phyloP scores from a whole-genome alignment of 192 early-diverging fungal species.

The Coemansia sp. region DNA sequence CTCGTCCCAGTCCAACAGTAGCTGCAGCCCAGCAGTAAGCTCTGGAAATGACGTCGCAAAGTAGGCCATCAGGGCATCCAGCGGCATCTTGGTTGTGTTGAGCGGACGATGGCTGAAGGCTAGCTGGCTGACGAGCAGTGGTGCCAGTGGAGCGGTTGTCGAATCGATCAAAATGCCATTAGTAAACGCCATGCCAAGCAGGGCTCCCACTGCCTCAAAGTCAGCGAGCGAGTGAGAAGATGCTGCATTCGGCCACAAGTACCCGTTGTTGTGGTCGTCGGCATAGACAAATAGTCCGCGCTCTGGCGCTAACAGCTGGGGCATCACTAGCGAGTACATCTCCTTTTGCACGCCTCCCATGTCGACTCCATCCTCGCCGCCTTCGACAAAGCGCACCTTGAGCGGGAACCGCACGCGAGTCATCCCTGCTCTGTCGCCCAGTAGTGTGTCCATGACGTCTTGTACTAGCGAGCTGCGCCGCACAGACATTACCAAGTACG shows the following conservation, averaged over 20 bases:
- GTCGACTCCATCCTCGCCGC: constrained; percentile 92
- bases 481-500: constrained; percentile 80
- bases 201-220: constrained; percentile 84
- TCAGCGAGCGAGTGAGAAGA: constrained; percentile 56
- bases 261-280: constrained; percentile 29
- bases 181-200: constrained; percentile 90
- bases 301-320: constrained; percentile 69
- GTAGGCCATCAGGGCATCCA: constrained; percentile 53
- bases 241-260: constrained; percentile 76
- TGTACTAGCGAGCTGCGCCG: constrained; percentile 67
- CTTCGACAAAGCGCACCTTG: constrained; percentile 77
- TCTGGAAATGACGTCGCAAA: constrained; percentile 48
- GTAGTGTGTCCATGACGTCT: constrained; percentile 66
- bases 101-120: constrained; percentile 18
- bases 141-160: constrained; percentile 70
- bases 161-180: constrained; percentile 75
- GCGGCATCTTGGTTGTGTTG: constrained; percentile 29
- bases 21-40: constrained; percentile 73
- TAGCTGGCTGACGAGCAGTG: constrained; percentile 71
- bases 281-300: constrained; percentile 71
- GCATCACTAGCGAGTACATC: constrained; percentile 81
- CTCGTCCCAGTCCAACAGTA: constrained; percentile 78
- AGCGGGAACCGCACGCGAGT: constrained; percentile 34
- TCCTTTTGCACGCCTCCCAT: constrained; percentile 98
- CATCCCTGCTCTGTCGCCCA: neutral